Evolutionary conservation across 2,329 filamentous ascomycete genomes (phyloP), one percentile per base, ranked within the genome.

Genomic region (Diaporthe humulicola): DNA sequence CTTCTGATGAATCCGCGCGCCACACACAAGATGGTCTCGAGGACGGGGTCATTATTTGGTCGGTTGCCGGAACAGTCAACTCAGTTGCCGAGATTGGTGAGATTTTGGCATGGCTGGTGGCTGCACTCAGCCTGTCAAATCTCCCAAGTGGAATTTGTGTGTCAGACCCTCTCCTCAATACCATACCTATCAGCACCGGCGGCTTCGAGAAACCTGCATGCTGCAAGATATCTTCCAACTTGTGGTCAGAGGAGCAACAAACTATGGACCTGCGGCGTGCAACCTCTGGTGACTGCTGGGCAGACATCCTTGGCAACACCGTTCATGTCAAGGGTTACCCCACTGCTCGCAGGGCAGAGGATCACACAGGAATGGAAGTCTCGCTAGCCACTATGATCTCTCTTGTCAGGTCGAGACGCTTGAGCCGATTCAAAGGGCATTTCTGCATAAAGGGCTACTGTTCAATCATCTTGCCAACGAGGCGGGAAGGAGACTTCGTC

Each of bases 361-460:
- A 14, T 19, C 70, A 73, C 10, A 76, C 72, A 3, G 83, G 84
- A 0, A 74, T 85, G 28, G 83, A 85, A 42, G 78, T 83, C 1
- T 77, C 80, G 0, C 78, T 83, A 2, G 75, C 80, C 22, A 78
- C 83, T 38, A 78, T 83, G 75, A 78, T 78, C 1, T 54, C 58
- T 2, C 71, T 83, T 5, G 75, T 73, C 3, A 56, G 76, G 1
- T 61, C 80, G 14, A 50, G 69, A 3, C 73, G 76, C 7, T 70
- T 81, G 14, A 77, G 75, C 38, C 66, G 14, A 0, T 84, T 84
- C 70, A 52, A 76, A n/a, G 79, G 75, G 0, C 78, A 78, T 9
- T 33, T 79, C 2, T 78, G 81, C 54, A 74, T 85, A 28, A 85
- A 85, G 71, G 83, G 83, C 0, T 84, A 82, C 61, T 82, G 81